Percentiles rank a stretch among this genome's conserved stretches.
Evolutionary conservation across 2,329 filamentous ascomycete species (phyloP).

Genomic region (Stagonosporopsis chrysanthemi): DNA sequence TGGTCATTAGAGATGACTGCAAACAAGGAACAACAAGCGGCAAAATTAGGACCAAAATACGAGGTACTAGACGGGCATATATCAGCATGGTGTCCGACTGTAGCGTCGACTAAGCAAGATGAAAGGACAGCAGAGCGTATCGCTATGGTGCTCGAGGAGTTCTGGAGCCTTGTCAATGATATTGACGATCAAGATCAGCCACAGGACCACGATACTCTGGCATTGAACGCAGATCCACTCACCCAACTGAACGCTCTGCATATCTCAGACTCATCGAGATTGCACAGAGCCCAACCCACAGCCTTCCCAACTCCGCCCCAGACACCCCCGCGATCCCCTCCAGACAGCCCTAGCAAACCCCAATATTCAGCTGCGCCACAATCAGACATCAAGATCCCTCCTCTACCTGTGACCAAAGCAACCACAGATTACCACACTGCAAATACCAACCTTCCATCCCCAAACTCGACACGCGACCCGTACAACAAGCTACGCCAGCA

Average conservation of each 20-base stretch:
- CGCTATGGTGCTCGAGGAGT: background rate
- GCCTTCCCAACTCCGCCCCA: background rate
- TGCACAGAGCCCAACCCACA: too few species aligned
- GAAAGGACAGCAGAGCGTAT: background rate
- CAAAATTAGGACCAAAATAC: background rate
- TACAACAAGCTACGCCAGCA: slow-evolving; percentile 11
- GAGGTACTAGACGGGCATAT: background rate
- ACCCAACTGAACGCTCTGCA: background rate
- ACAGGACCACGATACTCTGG: too few species aligned
- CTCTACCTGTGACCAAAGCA: background rate
- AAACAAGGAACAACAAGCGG: background rate
- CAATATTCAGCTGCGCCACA: too few species aligned
- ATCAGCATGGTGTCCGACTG: background rate
- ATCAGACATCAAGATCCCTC: background rate
- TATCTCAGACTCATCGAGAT: background rate
- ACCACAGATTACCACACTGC: background rate
- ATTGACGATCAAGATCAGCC: too few species aligned
- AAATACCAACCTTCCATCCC: background rate
- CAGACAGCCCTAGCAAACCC: background rate
- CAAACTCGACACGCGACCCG: slow-evolving; percentile 3
- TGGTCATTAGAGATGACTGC: background rate
- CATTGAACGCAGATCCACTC: background rate
- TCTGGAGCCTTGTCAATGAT: slow-evolving; percentile 1
- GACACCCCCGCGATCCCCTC: background rate
- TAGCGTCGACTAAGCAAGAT: background rate